Percentiles rank a stretch among this genome's conserved stretches.
Conservation (phyloP, 306 rosid species). For the Quercus agrifolia region DNA sequence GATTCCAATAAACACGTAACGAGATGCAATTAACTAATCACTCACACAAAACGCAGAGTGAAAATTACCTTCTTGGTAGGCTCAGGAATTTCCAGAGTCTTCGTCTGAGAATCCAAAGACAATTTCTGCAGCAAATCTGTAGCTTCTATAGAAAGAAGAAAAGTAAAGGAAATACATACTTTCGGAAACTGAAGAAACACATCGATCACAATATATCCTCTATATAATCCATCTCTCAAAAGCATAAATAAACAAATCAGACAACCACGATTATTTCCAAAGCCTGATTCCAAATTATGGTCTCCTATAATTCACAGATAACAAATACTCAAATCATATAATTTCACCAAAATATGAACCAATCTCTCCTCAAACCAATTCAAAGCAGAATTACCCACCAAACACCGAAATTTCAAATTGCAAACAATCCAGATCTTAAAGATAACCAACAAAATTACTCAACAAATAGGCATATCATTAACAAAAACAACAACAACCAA, state of each 20-base stretch:
- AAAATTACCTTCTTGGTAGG: constrained; percentile 69
- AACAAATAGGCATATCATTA: not conserved
- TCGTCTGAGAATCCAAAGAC: constrained; percentile 71
- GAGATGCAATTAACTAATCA: not conserved
- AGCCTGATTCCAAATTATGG: not conserved
- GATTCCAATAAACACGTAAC: not conserved
- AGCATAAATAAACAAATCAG: not conserved
- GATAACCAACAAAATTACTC: not conserved
- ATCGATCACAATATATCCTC: not conserved
- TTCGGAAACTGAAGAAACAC: not conserved
- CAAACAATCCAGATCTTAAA: not conserved
- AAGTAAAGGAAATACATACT: constrained; percentile 52
- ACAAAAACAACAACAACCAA: not conserved
- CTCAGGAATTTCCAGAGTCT: constrained; percentile 81
- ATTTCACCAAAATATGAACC: not conserved
- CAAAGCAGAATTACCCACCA: not conserved
- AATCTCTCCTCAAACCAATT: not conserved
- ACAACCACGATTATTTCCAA: not conserved
- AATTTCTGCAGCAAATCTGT: constrained; percentile 88
- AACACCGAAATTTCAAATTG: not conserved
- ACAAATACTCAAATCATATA: not conserved
- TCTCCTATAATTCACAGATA: not conserved
- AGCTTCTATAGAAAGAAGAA: constrained; percentile 49
- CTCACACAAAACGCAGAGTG: not conserved
- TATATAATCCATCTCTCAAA: not conserved